Conservation (phyloP, 805 yeast species). For the Blastobotrys mokoenaii region DNA sequence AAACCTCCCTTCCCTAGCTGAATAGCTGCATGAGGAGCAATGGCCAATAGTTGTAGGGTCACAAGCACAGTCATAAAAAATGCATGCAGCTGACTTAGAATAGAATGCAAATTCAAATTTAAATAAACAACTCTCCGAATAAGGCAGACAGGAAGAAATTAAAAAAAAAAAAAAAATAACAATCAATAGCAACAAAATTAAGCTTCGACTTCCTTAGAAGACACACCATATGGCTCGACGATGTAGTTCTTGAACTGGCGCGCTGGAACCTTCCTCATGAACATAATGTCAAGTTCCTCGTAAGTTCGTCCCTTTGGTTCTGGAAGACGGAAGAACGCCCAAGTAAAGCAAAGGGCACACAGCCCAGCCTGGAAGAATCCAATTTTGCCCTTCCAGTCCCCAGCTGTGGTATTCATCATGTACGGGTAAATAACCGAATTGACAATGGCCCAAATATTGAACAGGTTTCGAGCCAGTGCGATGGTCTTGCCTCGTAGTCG, state of each 20-base stretch:
- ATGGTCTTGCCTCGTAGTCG: constrained; percentile 36
- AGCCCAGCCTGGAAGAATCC: constrained; percentile 39
- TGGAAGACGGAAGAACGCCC: constrained; percentile 47
- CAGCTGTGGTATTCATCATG: constrained; percentile 39
- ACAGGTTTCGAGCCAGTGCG: constrained; percentile 31
- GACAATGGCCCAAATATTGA: constrained; percentile 18
- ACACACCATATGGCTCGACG: background rate
- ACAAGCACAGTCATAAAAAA: no score
- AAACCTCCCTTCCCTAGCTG: no score
- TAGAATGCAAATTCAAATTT: no score
- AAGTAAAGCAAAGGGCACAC: constrained; percentile 27
- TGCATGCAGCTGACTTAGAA: no score
- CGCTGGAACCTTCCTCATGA: constrained; percentile 28
- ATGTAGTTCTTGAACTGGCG: constrained; percentile 24
- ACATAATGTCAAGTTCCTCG: constrained; percentile 51
- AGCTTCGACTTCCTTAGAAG: no score
- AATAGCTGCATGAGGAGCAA: no score
- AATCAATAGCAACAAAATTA: no score
- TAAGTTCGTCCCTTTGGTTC: constrained; percentile 52
- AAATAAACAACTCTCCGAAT: no score
- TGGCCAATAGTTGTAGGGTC: no score
- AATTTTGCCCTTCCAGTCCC: constrained; percentile 41
- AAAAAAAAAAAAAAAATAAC: no score
- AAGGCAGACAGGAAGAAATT: no score
- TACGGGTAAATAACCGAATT: constrained; percentile 30